Evolutionary conservation across 1,139 yeast genomes (phyloP), one percentile per base, ranked within the genome.

Genomic region (Protomyces pachydermus): DNA sequence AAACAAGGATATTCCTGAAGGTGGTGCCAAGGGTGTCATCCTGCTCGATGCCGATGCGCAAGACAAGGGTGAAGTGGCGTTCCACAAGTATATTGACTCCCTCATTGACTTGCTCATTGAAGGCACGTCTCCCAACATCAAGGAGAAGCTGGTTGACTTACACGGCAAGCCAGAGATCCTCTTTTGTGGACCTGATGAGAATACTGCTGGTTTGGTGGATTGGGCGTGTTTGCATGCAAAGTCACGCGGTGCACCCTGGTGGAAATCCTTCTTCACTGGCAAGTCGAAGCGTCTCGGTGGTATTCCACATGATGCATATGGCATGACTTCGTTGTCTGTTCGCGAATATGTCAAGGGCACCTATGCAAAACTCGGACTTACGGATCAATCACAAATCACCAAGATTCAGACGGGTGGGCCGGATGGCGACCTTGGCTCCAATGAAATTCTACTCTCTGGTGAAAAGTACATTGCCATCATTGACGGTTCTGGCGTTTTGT

Each of bases 161-260:
- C 86, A 90, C 74, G 84, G 84, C 68, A 82, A 87, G 73, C 90
- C 87, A 61, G 98, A 93, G 79, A 93, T 93, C 71, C 79, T 93
- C 71, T 93, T 89, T 77, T 87, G 93, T 84, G 98, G 98, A 64
- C 98, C 98, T 23, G 98, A 93, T 78, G 98, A 93, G 80, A 96
- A 96, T 76, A 91, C 98, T 66, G 98, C 98, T 42, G 87, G 87
- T 38, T 86, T 88, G 72, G 96, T 91, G 65, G 91, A 93, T 76
- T 93, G 98, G 98, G 98, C 98, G n/a, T 93, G 98, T 54, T 79
- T 85, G 70, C 98, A 93, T 74, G 98, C 98, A 48, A 85, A 89
- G 73, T 79, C 80, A 67, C 86, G 98, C 76, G 96, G 96, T 68
- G 97, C 98, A 60, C 93, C 96, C 68, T 91, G 96, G 96, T 93